Evolutionary conservation across 139 green algal species (phyloP), one percentile per base, ranked within the genome.

Genomic region (Chlorella sp.): DNA sequence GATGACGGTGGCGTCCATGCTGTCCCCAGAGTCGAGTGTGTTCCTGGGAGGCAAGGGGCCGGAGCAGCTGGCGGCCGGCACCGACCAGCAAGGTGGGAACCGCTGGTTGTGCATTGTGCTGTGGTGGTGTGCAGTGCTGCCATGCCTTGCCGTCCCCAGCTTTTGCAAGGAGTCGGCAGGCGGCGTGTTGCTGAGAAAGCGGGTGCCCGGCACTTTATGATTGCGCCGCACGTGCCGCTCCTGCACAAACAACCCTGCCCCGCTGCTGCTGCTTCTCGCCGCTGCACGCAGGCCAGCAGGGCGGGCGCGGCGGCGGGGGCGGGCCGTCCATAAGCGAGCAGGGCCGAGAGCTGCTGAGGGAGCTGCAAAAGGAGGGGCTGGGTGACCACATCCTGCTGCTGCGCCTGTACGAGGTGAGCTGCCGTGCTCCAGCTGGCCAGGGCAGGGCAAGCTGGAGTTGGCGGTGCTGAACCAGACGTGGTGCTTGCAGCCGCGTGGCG

Each of bases 321-420:
- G 32, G 84, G 36, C 30, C 60, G 44, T 15, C 55, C 64, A 55
- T 80, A 44, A 56, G 73, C 63, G 47, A 64, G 12, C 60, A 80
- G n/a, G 87, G 84, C 12, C 67, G 82, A 3, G 65, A 80, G 55
- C 55, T 65, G 64, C 83, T 95, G 74, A 28, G 64, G 56, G 87
- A 78, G 26, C 74, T 96, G 47, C 90, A 93, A 80, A 63, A 68
- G 39, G 92, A 95, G 51, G 93, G 91, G 30, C 67, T 94, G 60
- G 96, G 96, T 4, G 96, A 98, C 90, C 96, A 98, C 87, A 75
- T 98, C 47, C 89, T 98, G 82, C 87, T 97, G 71, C 91, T 98
- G 57, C 87, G 94, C 32, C 74, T 98, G 70, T 98, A 92, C 82
- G 51, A 60, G 51, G 51, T 21, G 51, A 21, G 51, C 21, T 15